These are phyloP conservation scores for Alisma plantagoaquatica DNA, from an alignment of 106 monocot genomes.

Conservation along the genomic window DNA sequence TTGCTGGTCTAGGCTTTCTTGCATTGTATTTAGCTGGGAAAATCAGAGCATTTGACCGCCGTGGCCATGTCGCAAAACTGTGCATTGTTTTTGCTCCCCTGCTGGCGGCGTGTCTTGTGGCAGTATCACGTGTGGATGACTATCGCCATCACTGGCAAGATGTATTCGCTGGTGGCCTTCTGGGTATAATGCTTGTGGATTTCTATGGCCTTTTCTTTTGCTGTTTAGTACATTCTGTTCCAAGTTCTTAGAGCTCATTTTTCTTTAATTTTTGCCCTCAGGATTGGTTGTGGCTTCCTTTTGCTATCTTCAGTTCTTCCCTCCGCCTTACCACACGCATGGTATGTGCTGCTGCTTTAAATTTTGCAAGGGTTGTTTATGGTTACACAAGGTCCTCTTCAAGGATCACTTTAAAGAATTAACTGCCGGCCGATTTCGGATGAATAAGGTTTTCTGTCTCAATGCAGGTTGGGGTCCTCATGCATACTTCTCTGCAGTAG, in stretches of 20 bases:
- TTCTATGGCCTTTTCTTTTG: no score
- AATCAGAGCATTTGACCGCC: conserved; percentile 48
- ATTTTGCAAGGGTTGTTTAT: no score
- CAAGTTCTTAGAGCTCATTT: no score
- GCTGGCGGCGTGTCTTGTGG: conserved; percentile 46
- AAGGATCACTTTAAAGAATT: no score
- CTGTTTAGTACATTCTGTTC: background rate
- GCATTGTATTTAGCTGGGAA: conserved; percentile 63
- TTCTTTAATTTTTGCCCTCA: no score
- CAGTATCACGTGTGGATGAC: conserved; percentile 62
- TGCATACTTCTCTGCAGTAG: conserved; percentile 12
- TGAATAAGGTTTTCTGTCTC: no score
- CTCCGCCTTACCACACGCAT: conserved; percentile 40
- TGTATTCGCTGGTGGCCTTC: conserved; percentile 69
- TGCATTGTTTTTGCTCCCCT: conserved; percentile 67
- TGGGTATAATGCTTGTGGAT: conserved; percentile 38
- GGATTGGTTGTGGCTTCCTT: conserved; percentile 40
- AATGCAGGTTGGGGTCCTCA: conserved; percentile 26
- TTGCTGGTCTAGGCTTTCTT: conserved; percentile 66
- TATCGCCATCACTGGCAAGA: conserved; percentile 85
- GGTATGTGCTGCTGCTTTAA: conserved; percentile 26
- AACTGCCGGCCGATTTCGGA: no score
- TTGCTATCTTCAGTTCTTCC: conserved; percentile 79
- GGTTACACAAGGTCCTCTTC: no score
- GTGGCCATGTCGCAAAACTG: conserved; percentile 63